These are phyloP conservation scores for Glaciozyma antarctica DNA, from an alignment of 768 basidiomycete genomes.

Conservation along the genomic window DNA sequence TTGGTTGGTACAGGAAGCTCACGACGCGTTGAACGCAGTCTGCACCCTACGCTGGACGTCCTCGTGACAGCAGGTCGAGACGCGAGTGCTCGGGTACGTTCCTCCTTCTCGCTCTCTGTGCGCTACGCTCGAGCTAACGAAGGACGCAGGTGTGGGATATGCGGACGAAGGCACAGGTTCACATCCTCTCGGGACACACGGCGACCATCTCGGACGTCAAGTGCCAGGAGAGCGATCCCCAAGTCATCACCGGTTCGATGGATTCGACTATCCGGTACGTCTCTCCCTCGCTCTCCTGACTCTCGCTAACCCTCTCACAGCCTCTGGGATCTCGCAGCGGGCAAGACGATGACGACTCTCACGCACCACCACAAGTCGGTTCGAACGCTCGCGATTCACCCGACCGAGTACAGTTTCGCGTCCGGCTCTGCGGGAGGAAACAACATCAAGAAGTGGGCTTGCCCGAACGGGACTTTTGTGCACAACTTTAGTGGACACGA, in stretches of 20 bases:
- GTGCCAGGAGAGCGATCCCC: conserved; percentile 93
- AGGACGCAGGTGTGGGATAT: conserved; percentile 73
- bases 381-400: conserved; percentile 84
- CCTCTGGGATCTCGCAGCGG: conserved; percentile 94
- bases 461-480: conserved; percentile 89
- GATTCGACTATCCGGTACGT: conserved; percentile 83
- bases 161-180: conserved; percentile 93
- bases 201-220: conserved; percentile 91
- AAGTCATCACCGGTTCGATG: conserved; percentile 97
- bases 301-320: conserved; percentile 41
- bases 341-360: conserved; percentile 88
- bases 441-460: conserved; percentile 99
- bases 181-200: conserved; percentile 85
- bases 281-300: too few species aligned
- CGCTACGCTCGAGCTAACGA: background rate
- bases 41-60: conserved; percentile 92
- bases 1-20: too few species aligned
- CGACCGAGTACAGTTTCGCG: conserved; percentile 93
- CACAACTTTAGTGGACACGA: conserved; percentile 95
- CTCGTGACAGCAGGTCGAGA: conserved; percentile 93
- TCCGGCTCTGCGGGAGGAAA: conserved; percentile 95
- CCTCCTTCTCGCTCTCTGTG: background rate
- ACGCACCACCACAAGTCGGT: conserved; percentile 99
- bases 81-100: conserved; percentile 72
- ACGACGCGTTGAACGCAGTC: conserved; percentile 37